These are phyloP conservation scores for Macrotyloma uniflorum DNA, from an alignment of 306 rosid genomes.

Conservation along the genomic window DNA sequence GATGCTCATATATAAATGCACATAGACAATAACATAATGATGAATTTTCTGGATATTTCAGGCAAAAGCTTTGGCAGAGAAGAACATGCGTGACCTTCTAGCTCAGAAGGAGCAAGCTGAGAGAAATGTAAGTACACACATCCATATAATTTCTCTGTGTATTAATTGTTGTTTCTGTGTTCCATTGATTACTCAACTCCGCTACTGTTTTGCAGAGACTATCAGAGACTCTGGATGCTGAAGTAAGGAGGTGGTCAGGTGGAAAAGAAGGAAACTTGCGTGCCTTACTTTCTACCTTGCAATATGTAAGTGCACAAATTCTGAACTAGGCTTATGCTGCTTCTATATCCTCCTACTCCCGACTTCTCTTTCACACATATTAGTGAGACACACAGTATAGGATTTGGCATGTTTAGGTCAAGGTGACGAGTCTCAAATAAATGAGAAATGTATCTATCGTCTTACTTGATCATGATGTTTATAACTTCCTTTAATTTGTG, in stretches of 20 bases:
- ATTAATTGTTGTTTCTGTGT: background rate
- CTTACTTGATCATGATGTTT: background rate
- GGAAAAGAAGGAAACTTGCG: slow-evolving; percentile 24
- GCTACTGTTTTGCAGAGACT: background rate
- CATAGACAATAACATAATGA: background rate
- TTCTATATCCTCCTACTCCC: slow-evolving; percentile 1
- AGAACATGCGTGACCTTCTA: slow-evolving; percentile 19
- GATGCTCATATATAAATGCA: background rate
- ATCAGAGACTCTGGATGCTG: slow-evolving; percentile 8
- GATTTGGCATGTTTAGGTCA: background rate
- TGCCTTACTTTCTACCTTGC: slow-evolving; percentile 1
- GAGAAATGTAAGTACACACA: background rate
- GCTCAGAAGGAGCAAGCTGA: slow-evolving; percentile 24
- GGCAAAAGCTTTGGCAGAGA: slow-evolving; percentile 22
- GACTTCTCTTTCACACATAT: background rate
- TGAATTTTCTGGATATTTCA: background rate
- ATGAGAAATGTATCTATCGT: background rate
- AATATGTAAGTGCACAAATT: background rate
- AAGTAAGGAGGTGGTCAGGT: slow-evolving; percentile 17
- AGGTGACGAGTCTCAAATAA: background rate
- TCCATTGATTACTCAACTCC: background rate
- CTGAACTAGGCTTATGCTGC: background rate
- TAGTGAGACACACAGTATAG: background rate
- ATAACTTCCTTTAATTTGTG: slow-evolving; percentile 22
- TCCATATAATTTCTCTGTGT: background rate